Percentiles rank a stretch among this genome's conserved stretches.
phyloP scores from a whole-genome alignment of 176 grass and related monocot genomes.

The Triticum timopheevii region DNA sequence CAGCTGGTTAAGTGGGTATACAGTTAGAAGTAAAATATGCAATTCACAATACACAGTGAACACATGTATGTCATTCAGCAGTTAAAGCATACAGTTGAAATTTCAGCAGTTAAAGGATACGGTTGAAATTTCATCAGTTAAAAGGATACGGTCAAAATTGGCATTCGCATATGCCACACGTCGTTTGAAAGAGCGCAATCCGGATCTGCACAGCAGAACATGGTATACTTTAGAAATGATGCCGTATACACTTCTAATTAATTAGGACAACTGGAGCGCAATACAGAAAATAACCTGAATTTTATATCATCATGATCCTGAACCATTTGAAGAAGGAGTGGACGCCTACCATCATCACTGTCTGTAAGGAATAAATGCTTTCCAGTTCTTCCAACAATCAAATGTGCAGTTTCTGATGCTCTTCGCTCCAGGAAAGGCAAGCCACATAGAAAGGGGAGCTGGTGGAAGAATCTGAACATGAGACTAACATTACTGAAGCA shows the following conservation, averaged over 20 bases:
- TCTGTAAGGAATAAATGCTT: conserved; percentile 99
- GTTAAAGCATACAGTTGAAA: conserved; percentile 24
- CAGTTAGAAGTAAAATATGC: conserved; percentile 29
- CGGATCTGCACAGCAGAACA: conserved; percentile 71
- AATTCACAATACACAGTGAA: conserved; percentile 15
- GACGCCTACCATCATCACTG: conserved; percentile 65
- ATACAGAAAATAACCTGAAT: conserved; percentile 71
- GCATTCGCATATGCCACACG: conserved; percentile 99
- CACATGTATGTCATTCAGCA: background rate
- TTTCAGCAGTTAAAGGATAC: too few relatives aligned
- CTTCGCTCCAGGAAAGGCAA: conserved; percentile 92
- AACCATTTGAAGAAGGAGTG: conserved; percentile 91
- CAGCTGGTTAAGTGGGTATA: conserved; percentile 56
- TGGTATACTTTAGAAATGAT: conserved; percentile 22
- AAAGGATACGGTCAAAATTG: conserved; percentile 92
- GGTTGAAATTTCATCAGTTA: too few relatives aligned
- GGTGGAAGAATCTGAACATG: conserved; percentile 82
- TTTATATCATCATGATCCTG: conserved; percentile 83
- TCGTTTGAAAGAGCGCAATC: conserved; percentile 79
- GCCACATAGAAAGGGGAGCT: conserved; percentile 97
- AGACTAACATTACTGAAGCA: conserved; percentile 66
- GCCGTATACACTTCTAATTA: background rate
- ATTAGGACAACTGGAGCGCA: background rate
- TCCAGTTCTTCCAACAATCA: conserved; percentile 93
- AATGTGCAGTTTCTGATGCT: conserved; percentile 93